Evolutionary conservation across 495 filamentous ascomycete genomes (phyloP).

Genomic region (Penicillium macrosclerotiorum): DNA sequence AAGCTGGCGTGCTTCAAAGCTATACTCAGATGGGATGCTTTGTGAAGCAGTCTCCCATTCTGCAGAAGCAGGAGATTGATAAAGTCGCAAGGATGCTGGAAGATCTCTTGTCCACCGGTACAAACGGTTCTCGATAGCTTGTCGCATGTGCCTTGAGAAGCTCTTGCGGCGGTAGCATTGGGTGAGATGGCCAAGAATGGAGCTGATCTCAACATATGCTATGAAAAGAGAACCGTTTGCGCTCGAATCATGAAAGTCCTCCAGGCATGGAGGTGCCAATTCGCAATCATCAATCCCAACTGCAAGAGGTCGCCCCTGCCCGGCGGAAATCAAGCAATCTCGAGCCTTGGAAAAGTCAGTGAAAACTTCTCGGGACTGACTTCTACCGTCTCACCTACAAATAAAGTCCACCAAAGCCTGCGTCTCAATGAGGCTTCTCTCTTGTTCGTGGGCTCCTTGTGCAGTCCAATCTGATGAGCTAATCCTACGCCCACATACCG

Average conservation of each 20-base stretch:
- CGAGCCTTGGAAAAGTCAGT: conserved; percentile 17
- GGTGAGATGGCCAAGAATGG: conserved; percentile 24
- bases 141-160: conserved; percentile 16
- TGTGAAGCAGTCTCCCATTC: background rate
- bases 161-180: conserved; percentile 19
- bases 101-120: conserved; percentile 22
- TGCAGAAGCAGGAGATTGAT: no score
- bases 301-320: conserved; percentile 24
- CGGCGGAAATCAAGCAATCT: conserved; percentile 27
- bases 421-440: conserved; percentile 18
- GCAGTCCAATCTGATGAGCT: conserved; percentile 27
- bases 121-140: conserved; percentile 18
- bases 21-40: conserved; percentile 10
- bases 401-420: conserved; percentile 29
- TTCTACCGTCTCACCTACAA: conserved; percentile 11
- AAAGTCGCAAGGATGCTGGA: conserved; percentile 17
- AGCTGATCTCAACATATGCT: conserved; percentile 25
- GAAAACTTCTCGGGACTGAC: no score
- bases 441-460: conserved; percentile 20
- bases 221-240: conserved; percentile 17
- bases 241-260: conserved; percentile 21
- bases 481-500: conserved; percentile 25
- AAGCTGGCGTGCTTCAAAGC: conserved; percentile 23
- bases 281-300: conserved; percentile 24
- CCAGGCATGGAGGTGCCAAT: conserved; percentile 14